These are phyloP conservation scores for Podila clonocystis DNA, from an alignment of 192 early-diverging fungal genomes.

Conservation along the genomic window DNA sequence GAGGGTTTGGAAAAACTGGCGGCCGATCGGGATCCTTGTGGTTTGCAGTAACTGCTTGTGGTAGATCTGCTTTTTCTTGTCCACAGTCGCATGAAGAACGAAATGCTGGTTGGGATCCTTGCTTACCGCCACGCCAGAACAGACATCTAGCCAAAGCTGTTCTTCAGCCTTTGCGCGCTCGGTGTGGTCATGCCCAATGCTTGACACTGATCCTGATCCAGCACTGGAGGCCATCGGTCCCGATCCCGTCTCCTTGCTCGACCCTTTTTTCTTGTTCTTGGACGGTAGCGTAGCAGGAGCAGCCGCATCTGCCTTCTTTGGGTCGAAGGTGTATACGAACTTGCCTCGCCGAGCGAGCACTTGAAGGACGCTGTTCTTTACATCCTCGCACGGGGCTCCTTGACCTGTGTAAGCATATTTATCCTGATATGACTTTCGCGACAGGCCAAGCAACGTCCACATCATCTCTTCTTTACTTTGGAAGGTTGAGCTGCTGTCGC, in stretches of 20 bases:
- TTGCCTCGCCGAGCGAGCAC: background rate
- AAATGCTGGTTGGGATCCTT: background rate
- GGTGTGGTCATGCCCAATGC: background rate
- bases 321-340: background rate
- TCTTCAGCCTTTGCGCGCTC: background rate
- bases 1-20: constrained; percentile 1
- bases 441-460: background rate
- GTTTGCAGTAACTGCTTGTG: background rate
- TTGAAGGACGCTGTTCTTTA: background rate
- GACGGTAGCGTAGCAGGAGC: background rate
- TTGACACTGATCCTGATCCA: background rate
- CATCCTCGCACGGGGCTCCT: background rate
- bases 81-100: background rate
- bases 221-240: background rate
- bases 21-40: background rate
- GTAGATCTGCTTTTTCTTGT: background rate
- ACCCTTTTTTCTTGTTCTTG: background rate
- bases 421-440: background rate
- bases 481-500: background rate
- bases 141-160: background rate
- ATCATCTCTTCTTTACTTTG: background rate
- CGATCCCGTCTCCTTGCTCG: background rate
- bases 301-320: background rate
- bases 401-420: background rate
- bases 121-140: background rate